Conservation (phyloP, 345 rosid genomes). For the Brassica cretica region DNA sequence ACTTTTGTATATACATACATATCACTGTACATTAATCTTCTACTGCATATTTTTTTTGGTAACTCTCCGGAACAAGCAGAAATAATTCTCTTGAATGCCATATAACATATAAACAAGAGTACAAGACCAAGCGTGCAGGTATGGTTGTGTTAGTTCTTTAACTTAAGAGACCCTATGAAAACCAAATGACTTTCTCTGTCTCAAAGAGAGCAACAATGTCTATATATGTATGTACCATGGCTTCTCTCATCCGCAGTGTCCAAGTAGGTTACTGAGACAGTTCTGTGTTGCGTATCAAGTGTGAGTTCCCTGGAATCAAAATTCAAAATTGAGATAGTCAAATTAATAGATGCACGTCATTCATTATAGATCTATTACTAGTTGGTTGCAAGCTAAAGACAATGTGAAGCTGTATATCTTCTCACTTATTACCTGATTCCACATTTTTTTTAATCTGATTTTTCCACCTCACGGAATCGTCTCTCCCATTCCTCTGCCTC, state of each 20-base stretch:
- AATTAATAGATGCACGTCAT: not conserved
- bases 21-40: constrained; percentile 18
- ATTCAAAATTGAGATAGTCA: not conserved
- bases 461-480: constrained; percentile 73
- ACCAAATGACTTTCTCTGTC: constrained; percentile 17
- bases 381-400: constrained; percentile 15
- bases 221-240: constrained; percentile 30
- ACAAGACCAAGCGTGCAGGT: constrained; percentile 22
- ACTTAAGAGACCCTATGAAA: constrained; percentile 21
- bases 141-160: constrained; percentile 28
- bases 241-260: constrained; percentile 25
- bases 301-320: constrained; percentile 17
- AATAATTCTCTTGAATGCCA: not conserved
- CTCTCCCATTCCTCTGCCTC: constrained; percentile 84
- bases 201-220: constrained; percentile 23
- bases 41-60: not conserved
- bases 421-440: constrained; percentile 28
- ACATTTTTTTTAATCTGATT: constrained; percentile 54
- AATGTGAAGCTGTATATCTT: not conserved
- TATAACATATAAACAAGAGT: constrained; percentile 5
- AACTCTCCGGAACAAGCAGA: constrained; percentile 10
- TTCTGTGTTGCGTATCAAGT: constrained; percentile 19
- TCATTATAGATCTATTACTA: not conserved
- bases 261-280: constrained; percentile 8
- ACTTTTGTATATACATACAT: constrained; percentile 19